Conservation (phyloP, 2,329 filamentous ascomycete species). For the Thelonectria olida region DNA sequence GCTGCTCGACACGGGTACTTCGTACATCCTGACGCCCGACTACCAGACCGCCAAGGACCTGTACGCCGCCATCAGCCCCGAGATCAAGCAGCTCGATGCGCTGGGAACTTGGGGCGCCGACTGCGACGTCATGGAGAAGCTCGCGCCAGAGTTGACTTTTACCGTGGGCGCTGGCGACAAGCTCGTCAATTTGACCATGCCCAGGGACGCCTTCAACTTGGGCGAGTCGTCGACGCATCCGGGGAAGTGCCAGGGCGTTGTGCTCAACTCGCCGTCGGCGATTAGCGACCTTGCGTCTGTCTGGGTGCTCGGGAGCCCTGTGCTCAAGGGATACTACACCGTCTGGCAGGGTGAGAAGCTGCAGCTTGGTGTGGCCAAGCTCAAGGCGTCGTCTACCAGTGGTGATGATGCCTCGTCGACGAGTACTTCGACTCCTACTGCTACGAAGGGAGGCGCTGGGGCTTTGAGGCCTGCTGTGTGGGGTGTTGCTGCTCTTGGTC, state of each 20-base stretch:
- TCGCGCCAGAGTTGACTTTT: slow-evolving; percentile 42
- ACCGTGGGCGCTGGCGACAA: slow-evolving; percentile 36
- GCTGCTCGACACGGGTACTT: slow-evolving; percentile 45
- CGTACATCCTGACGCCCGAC: slow-evolving; percentile 44
- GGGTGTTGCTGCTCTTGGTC: neutral
- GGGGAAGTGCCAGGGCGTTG: slow-evolving; percentile 44
- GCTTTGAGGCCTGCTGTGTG: neutral
- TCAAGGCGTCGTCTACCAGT: slow-evolving; percentile 15
- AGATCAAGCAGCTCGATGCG: slow-evolving; percentile 43
- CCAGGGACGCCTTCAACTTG: slow-evolving; percentile 43
- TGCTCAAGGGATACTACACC: slow-evolving; percentile 48
- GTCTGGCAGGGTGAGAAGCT: slow-evolving; percentile 44
- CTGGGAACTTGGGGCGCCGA: slow-evolving; percentile 46
- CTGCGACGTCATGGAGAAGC: slow-evolving; percentile 41
- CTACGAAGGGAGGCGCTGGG: neutral
- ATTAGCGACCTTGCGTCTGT: slow-evolving; percentile 27
- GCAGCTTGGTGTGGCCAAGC: slow-evolving; percentile 37
- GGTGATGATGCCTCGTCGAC: neutral
- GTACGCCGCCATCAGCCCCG: slow-evolving; percentile 43
- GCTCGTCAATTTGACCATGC: slow-evolving; percentile 41
- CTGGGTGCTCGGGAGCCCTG: slow-evolving; percentile 46
- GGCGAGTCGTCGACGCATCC: slow-evolving; percentile 39
- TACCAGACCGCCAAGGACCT: slow-evolving; percentile 38
- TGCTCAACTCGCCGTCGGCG: slow-evolving; percentile 32
- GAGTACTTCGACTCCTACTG: neutral